Conservation (phyloP, 192 early-diverging fungal genomes). For the Geranomyces variabilis region DNA sequence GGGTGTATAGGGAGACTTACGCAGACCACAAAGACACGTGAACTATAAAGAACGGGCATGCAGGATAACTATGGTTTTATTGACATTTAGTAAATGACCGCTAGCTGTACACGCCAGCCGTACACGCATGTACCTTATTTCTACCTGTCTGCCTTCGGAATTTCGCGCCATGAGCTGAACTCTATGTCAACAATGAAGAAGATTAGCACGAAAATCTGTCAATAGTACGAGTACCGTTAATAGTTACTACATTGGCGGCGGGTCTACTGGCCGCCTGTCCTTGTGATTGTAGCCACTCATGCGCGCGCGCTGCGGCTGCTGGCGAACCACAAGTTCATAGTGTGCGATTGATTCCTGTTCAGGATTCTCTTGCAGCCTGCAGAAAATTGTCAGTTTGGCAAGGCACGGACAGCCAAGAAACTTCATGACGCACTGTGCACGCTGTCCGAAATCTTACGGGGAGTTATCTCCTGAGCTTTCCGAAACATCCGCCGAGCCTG, state of each 20-base stretch:
- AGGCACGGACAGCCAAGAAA: not conserved
- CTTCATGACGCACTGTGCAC: not conserved
- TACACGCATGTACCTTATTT: not conserved
- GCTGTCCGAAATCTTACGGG: not conserved
- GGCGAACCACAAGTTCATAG: slow-evolving; percentile 38
- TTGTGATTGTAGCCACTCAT: slow-evolving; percentile 41
- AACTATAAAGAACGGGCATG: slow-evolving; percentile 2
- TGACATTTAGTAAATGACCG: not conserved
- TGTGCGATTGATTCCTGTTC: not conserved
- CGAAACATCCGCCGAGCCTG: not conserved
- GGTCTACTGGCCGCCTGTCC: slow-evolving; percentile 16
- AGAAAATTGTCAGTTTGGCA: not conserved
- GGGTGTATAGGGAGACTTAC: slow-evolving; percentile 6
- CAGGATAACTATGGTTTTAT: not conserved
- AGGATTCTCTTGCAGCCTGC: not conserved
- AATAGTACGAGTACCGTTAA: too few species aligned
- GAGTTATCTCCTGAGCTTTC: too few species aligned
- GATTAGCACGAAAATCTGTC: too few species aligned
- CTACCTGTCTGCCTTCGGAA: not conserved
- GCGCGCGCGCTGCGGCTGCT: slow-evolving; percentile 45
- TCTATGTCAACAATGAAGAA: not conserved
- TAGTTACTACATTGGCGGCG: slow-evolving; percentile 20
- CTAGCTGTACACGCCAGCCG: too few species aligned
- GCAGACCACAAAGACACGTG: slow-evolving; percentile 12
- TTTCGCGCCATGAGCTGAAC: not conserved